Evolutionary conservation across 148 eudicot genomes (phyloP), one percentile per base, ranked within the genome.

Genomic region (Chenopodium album): DNA sequence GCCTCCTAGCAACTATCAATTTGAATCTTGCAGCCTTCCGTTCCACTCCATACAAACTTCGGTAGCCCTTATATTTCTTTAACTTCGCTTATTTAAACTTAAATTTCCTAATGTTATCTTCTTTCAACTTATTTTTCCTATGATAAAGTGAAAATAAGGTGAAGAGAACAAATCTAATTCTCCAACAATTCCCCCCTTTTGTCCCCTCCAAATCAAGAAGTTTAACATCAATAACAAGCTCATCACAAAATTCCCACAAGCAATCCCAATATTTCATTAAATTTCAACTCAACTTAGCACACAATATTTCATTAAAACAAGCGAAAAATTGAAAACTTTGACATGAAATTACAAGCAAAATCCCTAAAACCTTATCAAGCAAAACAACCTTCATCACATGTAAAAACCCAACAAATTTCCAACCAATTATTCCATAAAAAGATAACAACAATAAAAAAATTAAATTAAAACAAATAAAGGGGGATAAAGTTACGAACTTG

Each of bases 401-500:
- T 56, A 16, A 29, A 32, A 34, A 59, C 6, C 22, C 17, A 31
- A 37, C 67, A 54, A 54, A 50, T 5, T 41, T 62, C 26, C 52
- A 12, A 1, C 29, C 16, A 79, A 34, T 9, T 13, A 32, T 22
- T 13, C 17, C 60, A 11, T 14, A 48, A 4, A 56, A 14, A 3
- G 20, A 56, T 4, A 56, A 14, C 7, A 56, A 56, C 22, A 56
- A 4, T 17, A 37, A n/a, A 52, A 12, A 50, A 12, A 52, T 8
- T 11, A 5, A 41, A 4, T 14, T 2, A 34, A 52, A 23, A 0
- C 4, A 66, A 31, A 50, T 13, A 7, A 9, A 73, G 23, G 72
- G 23, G 31, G 28, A 52, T 9, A 73, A 77, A 52, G 44, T 60
- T 32, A 37, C 63, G 50, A 76, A 94, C 99, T 94, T 91, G 92